These are phyloP conservation scores for Beverwykella pulmonaria DNA, from an alignment of 495 filamentous ascomycete species.

Conservation along the genomic window DNA sequence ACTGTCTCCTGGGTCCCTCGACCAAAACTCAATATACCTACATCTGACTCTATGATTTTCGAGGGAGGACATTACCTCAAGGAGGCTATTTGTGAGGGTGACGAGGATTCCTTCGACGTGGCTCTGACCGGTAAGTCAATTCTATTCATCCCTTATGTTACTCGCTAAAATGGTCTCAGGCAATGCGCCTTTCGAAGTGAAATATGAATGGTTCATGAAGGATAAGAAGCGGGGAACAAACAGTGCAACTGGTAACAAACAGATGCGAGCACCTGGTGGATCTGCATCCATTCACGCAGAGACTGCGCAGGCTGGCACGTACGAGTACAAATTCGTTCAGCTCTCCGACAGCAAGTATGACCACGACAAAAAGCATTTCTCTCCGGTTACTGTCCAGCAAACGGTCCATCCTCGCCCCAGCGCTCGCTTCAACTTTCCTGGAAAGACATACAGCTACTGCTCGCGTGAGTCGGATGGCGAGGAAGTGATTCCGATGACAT, in stretches of 20 bases:
- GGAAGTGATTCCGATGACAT: slow-evolving; percentile 80
- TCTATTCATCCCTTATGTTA: neutral
- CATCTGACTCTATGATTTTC: slow-evolving; percentile 56
- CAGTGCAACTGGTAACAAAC: slow-evolving; percentile 55
- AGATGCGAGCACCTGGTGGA: slow-evolving; percentile 70
- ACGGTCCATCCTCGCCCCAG: slow-evolving; percentile 78
- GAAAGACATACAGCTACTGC: slow-evolving; percentile 95
- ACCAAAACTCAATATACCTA: slow-evolving; percentile 68
- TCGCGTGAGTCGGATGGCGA: slow-evolving; percentile 76
- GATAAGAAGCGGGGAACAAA: slow-evolving; percentile 63
- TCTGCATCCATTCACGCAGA: slow-evolving; percentile 79
- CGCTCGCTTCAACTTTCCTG: slow-evolving; percentile 78
- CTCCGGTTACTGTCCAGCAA: slow-evolving; percentile 73
- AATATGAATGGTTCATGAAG: slow-evolving; percentile 76
- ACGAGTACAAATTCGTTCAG: slow-evolving; percentile 82
- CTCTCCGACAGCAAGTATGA: slow-evolving; percentile 84
- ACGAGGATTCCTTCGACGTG: slow-evolving; percentile 84
- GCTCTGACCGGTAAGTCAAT: slow-evolving; percentile 65
- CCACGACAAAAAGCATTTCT: slow-evolving; percentile 62
- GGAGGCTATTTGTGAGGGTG: slow-evolving; percentile 88
- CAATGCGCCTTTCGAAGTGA: slow-evolving; percentile 77
- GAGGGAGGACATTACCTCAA: slow-evolving; percentile 60
- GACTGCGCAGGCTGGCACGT: slow-evolving; percentile 74
- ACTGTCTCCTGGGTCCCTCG: slow-evolving; percentile 80
- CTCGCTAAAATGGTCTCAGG: slow-evolving; percentile 48